Conservation (phyloP, 2,329 filamentous ascomycete genomes). For the Cercospora sp. region DNA sequence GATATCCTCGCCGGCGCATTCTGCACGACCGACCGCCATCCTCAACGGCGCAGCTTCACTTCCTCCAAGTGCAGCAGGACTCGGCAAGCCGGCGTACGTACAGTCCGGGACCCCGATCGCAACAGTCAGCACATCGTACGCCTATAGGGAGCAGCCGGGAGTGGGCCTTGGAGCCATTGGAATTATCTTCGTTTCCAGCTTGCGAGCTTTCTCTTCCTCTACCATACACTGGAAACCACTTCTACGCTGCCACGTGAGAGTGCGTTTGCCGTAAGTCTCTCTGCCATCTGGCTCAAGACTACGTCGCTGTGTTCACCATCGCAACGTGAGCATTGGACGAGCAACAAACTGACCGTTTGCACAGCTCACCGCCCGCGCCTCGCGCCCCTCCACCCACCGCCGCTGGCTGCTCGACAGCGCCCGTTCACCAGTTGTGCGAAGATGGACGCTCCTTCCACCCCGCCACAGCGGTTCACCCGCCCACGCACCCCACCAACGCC, state of each 20-base stretch:
- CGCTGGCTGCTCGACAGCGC: neutral
- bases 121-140: neutral
- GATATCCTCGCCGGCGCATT: slow-evolving; percentile 11
- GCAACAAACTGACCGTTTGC: neutral
- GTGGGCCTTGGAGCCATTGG: neutral
- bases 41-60: slow-evolving; percentile 1
- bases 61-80: neutral
- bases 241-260: slow-evolving; percentile 3
- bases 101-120: neutral
- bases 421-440: neutral
- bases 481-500: slow-evolving; percentile 65
- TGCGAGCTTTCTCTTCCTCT: slow-evolving; percentile 13
- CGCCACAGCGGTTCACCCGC: slow-evolving; percentile 21
- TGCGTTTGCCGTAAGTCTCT: slow-evolving; percentile 6
- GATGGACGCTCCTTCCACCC: slow-evolving; percentile 24
- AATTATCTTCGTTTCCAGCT: slow-evolving; percentile 1
- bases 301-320: neutral
- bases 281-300: slow-evolving; percentile 7
- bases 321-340: neutral
- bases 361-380: neutral
- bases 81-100: neutral
- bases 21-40: neutral
- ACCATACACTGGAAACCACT: neutral
- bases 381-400: slow-evolving; percentile 1
- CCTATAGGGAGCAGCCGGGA: slow-evolving; percentile 9